These are phyloP conservation scores for Somion occarium DNA, from an alignment of 1,284 basidiomycete genomes.

Conservation along the genomic window DNA sequence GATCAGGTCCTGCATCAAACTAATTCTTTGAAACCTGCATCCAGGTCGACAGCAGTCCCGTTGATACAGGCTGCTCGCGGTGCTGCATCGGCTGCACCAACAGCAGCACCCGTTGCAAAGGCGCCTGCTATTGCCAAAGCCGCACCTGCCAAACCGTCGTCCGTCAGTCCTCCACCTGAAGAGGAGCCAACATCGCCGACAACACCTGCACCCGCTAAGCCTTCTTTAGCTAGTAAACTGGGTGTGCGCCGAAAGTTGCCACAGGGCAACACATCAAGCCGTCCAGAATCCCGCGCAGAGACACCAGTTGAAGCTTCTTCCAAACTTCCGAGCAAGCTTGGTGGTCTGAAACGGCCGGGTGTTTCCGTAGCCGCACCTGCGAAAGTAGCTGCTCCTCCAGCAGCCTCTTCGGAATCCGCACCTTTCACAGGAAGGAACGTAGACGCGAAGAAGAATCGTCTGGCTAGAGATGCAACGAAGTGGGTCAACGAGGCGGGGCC, in stretches of 20 bases:
- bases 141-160: neutral
- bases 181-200: neutral
- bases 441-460: conserved; percentile 70
- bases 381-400: conserved; percentile 28
- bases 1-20: conserved; percentile 88
- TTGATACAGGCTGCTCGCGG: conserved; percentile 79
- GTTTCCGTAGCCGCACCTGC: conserved; percentile 24
- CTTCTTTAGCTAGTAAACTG: conserved; percentile 35
- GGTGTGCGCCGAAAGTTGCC: conserved; percentile 68
- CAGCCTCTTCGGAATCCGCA: conserved; percentile 32
- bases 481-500: conserved; percentile 84
- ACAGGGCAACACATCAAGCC: conserved; percentile 42
- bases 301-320: conserved; percentile 40
- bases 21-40: conserved; percentile 87
- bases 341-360: conserved; percentile 48
- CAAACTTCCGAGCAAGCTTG: conserved; percentile 38
- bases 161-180: neutral
- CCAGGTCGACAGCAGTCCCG: conserved; percentile 79
- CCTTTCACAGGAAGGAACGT: conserved; percentile 70
- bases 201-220: conserved; percentile 13
- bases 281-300: conserved; percentile 62
- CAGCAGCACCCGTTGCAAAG: conserved; percentile 27
- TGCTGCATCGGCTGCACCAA: conserved; percentile 20
- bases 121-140: conserved; percentile 11
- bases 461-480: conserved; percentile 74